Conservation (phyloP, 352 stramenopile genomes). For the Phytophthora gonapodyides region DNA sequence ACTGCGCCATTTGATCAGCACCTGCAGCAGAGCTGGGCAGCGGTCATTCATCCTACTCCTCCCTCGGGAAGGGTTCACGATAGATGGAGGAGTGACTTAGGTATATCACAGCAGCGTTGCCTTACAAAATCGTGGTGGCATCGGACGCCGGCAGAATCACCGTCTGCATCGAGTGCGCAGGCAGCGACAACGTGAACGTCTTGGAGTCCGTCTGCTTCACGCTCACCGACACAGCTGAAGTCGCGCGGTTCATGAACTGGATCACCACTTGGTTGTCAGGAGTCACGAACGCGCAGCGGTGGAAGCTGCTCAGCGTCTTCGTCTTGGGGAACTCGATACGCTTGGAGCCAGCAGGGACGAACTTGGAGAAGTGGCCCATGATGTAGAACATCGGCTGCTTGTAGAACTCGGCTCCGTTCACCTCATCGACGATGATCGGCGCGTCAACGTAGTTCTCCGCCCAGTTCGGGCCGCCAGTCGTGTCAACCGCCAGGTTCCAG, state of each 20-base stretch:
- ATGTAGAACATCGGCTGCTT: conserved; percentile 86
- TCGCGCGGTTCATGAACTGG: no score
- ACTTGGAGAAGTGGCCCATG: conserved; percentile 78
- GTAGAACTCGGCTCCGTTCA: conserved; percentile 65
- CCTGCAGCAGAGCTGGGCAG: no score
- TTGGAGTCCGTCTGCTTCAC: no score
- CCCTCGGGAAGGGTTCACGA: background rate
- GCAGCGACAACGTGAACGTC: no score
- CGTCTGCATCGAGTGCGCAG: no score
- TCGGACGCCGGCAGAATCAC: conserved; percentile 24
- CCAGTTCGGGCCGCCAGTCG: conserved; percentile 66
- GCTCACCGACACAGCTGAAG: no score
- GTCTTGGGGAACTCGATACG: conserved; percentile 46
- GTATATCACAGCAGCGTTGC: background rate
- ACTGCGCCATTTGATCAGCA: no score
- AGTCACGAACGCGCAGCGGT: conserved; percentile 41
- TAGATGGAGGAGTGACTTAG: conserved; percentile 1
- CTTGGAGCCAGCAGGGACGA: conserved; percentile 50
- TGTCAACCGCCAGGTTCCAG: conserved; percentile 82
- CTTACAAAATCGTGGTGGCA: conserved; percentile 20
- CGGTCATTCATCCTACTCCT: no score
- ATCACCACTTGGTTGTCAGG: no score
- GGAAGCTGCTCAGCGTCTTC: conserved; percentile 36
- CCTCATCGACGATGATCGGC: conserved; percentile 64
- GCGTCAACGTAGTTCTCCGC: conserved; percentile 66